Conservation (phyloP, 352 stramenopile genomes). For the Peronospora farinosa region DNA sequence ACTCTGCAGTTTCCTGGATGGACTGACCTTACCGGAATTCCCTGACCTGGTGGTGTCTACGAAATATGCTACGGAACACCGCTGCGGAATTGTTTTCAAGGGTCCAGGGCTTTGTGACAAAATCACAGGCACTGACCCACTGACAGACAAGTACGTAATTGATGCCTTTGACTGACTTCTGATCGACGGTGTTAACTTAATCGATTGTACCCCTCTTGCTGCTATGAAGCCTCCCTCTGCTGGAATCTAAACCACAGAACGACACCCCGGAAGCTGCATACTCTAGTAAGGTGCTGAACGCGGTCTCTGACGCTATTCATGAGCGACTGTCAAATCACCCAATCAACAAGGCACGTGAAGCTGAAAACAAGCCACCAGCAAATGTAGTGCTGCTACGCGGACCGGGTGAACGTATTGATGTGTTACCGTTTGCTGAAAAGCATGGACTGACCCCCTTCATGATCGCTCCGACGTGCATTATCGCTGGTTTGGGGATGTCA, state of each 20-base stretch:
- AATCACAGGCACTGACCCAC: slow-evolving; percentile 80
- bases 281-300: slow-evolving; percentile 75
- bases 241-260: slow-evolving; percentile 53
- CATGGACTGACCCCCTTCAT: slow-evolving; percentile 82
- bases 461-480: slow-evolving; percentile 87
- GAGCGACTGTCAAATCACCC: slow-evolving; percentile 54
- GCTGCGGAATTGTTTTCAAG: slow-evolving; percentile 84
- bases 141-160: slow-evolving; percentile 77
- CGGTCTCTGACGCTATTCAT: slow-evolving; percentile 66
- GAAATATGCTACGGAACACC: slow-evolving; percentile 86
- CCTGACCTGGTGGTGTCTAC: slow-evolving; percentile 60
- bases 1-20: slow-evolving; percentile 70
- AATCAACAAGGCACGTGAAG: slow-evolving; percentile 63
- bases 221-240: slow-evolving; percentile 51
- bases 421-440: slow-evolving; percentile 73
- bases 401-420: slow-evolving; percentile 79
- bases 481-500: slow-evolving; percentile 81
- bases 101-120: slow-evolving; percentile 72
- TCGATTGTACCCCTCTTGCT: not conserved
- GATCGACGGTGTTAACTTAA: slow-evolving; percentile 3
- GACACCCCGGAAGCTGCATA: slow-evolving; percentile 61
- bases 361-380: slow-evolving; percentile 50
- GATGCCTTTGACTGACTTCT: not conserved
- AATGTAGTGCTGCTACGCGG: slow-evolving; percentile 84
- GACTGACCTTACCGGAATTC: slow-evolving; percentile 50